Evolutionary conservation across 2,329 filamentous ascomycete species (phyloP), one percentile per base, ranked within the genome.

Genomic region (Colletotrichum orbiculare): DNA sequence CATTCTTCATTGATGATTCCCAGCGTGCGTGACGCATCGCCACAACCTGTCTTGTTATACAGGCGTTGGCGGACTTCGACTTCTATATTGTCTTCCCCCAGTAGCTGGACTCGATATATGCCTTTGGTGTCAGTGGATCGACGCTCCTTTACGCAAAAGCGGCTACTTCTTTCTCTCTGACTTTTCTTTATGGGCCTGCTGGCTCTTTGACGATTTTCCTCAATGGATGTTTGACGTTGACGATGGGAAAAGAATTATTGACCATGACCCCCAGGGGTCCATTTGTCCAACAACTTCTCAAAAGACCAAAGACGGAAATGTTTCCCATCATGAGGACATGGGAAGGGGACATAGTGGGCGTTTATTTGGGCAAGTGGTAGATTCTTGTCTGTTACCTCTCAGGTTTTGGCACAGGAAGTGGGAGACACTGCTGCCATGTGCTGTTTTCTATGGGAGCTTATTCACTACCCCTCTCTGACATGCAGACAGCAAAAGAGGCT

Each of bases 1-100:
- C 65, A 66, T 66, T 66, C 38, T 63, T 50, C 47, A 47, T 67
- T 66, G 39, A 67, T 67, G 66, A 67, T 68, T 67, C 64, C 66
- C 64, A 66, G 64, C 64, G 64, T 54, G 46, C n/a, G 63, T 59
- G 63, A 62, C 63, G 59, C 58, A 62, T 53, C 53, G 42, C 63
- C 53, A 53, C 15, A 35, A 13, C 35, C 47, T 55, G 63, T 62
- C 53, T 48, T 57, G 33, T 63, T 57, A 50, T 37, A 48, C 63
- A 56, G 58, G 53, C 39, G 52, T 25, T 41, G 58, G 58, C 52
- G 9, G 37, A 53, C 43, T 56, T 63, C 62, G 46, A 57, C 58
- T 62, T 65, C 52, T 53, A 53, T 65, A 62, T 57, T 62, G 52
- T 65, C 57, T 65, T 65, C 52, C 62, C 41, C 35, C 62, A 62